Base-by-base conservation (phyloP, 257 asterid species). In the Plantago major region DNA sequence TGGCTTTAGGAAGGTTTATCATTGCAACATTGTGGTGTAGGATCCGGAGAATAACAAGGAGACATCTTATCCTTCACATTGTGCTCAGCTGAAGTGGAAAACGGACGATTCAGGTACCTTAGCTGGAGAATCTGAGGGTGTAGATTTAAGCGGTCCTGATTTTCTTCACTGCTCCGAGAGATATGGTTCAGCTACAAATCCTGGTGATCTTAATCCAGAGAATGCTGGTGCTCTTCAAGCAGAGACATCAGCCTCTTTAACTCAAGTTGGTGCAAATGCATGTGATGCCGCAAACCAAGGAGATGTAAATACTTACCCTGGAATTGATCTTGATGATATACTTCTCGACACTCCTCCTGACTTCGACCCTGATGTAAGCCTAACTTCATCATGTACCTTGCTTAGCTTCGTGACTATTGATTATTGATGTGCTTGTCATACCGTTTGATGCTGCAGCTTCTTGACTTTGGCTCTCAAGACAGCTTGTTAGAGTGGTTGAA, bases 331-430 rank as follows among this genome's bases (percentile, higher is more conserved):
- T n/a, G n/a, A n/a, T n/a, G n/a, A n/a, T n/a, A n/a, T n/a, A n/a
- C n/a, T n/a, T n/a, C n/a, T n/a, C n/a, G n/a, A n/a, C n/a, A n/a
- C n/a, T n/a, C n/a, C n/a, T n/a, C n/a, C n/a, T n/a, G n/a, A n/a
- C n/a, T n/a, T n/a, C 55, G 72, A 80, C 78, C 49, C 89, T 52
- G 94, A 78, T 7, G 62, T 80, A 13, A 96, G 82, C 58, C 73
- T 83, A 54, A 90, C 80, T 49, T 95, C 89, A 0, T 95, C 83
- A 67, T 91, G 3, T 30, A 30, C 37, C 3, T 30, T 30, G 37
- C 37, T 30, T 30, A 30, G 5, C 5, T 30, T 30, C 37, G 4
- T 30, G 37, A 30, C 3, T 30, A 30, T 30, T 30, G 37, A 30
- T 30, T 2, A 5, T 30, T 30, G 37, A 30, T 30, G 37, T 30